Conservation (phyloP, 148 eudicot species). For the Nepenthes gracilis region DNA sequence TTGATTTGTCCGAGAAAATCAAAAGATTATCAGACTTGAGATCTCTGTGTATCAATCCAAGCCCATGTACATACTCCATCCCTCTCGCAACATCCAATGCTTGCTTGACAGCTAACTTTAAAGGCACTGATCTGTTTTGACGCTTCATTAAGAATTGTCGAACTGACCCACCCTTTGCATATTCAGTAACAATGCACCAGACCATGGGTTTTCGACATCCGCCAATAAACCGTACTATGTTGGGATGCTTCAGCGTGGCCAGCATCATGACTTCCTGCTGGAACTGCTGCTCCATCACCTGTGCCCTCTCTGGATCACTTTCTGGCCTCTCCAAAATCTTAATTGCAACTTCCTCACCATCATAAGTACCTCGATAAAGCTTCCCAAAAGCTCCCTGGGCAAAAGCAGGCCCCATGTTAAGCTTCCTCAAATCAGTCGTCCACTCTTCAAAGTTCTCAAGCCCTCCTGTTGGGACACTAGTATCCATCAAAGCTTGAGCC, state of each 20-base stretch:
- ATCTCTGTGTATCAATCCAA: conserved; percentile 65
- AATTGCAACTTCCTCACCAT: conserved; percentile 61
- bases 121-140: conserved; percentile 28
- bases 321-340: conserved; percentile 68
- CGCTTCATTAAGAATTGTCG: conserved; percentile 56
- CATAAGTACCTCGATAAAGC: conserved; percentile 57
- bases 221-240: conserved; percentile 60
- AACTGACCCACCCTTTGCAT: conserved; percentile 55
- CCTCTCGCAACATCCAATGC: conserved; percentile 68
- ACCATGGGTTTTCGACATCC: conserved; percentile 45
- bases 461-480: conserved; percentile 38
- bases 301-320: conserved; percentile 31
- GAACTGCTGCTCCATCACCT: conserved; percentile 54
- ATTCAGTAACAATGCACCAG: conserved; percentile 53
- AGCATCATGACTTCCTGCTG: conserved; percentile 49
- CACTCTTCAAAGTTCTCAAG: conserved; percentile 59
- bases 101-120: conserved; percentile 26
- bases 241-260: conserved; percentile 46
- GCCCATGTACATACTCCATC: conserved; percentile 73
- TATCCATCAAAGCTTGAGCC: conserved; percentile 55
- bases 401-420: conserved; percentile 59
- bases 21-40: conserved; percentile 70
- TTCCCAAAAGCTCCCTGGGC: conserved; percentile 73
- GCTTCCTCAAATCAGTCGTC: conserved; percentile 59
- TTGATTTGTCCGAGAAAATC: conserved; percentile 28